Evolutionary conservation across 805 yeast species (phyloP).

Genomic region (Starmerella lactis-condensi): DNA sequence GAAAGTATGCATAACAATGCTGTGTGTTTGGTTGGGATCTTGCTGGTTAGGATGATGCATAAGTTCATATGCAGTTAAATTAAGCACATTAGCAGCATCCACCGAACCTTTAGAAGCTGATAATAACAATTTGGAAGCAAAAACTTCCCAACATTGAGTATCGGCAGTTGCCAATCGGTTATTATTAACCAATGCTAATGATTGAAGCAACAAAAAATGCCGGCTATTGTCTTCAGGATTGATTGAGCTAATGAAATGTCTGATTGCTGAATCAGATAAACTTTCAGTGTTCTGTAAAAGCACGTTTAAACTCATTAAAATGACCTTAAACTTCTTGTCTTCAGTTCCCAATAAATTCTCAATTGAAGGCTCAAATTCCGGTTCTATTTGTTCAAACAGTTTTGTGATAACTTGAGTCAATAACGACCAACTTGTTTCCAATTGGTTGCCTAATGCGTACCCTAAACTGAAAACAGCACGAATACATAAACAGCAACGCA

Average conservation of each 20-base stretch:
- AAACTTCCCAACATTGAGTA: conserved; percentile 29
- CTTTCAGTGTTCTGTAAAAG: conserved; percentile 43
- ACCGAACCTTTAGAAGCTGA: too few relatives aligned
- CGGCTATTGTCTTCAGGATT: conserved; percentile 2
- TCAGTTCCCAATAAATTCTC: conserved; percentile 8
- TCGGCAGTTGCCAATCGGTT: conserved; percentile 25
- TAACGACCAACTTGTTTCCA: conserved; percentile 48
- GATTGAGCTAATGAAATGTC: conserved; percentile 31
- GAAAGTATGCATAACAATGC: too few relatives aligned
- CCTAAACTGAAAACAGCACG: conserved; percentile 65
- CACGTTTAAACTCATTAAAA: conserved; percentile 41
- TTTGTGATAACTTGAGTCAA: conserved; percentile 23
- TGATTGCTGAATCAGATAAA: conserved; percentile 35
- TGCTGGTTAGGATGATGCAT: too few relatives aligned
- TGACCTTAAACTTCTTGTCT: conserved; percentile 21
- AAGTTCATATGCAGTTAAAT: too few relatives aligned
- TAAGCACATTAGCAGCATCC: too few relatives aligned
- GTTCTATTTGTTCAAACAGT: conserved; percentile 7
- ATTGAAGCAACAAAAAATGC: conserved; percentile 29
- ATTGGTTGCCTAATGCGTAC: conserved; percentile 58
- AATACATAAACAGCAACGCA: conserved; percentile 56
- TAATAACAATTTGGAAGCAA: too few relatives aligned
- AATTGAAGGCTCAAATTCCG: neutral
- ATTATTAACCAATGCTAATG: conserved; percentile 35
- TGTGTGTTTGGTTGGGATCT: too few relatives aligned